Evolutionary conservation across 2,329 filamentous ascomycete species (phyloP).

Genomic region (Bipolaris zeicola): DNA sequence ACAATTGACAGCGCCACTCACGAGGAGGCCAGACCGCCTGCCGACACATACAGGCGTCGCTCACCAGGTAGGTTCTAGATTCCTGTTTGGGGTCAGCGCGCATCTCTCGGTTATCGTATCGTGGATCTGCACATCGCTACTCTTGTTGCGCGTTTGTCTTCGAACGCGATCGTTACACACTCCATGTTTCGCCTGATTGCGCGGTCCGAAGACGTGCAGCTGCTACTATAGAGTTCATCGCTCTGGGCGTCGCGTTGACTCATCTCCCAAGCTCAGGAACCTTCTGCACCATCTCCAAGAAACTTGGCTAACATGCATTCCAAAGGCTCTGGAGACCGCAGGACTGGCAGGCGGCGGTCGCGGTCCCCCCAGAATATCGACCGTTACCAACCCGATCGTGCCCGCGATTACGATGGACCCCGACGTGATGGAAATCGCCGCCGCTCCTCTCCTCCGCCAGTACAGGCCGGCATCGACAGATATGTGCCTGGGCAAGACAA

Average conservation of each 20-base stretch:
- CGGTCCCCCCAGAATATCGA: slow-evolving; percentile 75
- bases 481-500: slow-evolving; percentile 78
- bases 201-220: background rate
- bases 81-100: background rate
- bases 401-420: slow-evolving; percentile 70
- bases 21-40: slow-evolving; percentile 62
- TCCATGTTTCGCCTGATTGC: background rate
- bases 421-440: slow-evolving; percentile 66
- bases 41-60: slow-evolving; percentile 60
- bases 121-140: background rate
- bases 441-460: slow-evolving; percentile 63
- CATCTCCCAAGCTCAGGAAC: background rate
- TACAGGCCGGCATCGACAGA: slow-evolving; percentile 76
- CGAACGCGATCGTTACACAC: background rate
- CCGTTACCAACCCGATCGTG: slow-evolving; percentile 75
- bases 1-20: slow-evolving; percentile 37
- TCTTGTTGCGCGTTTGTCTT: background rate
- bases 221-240: background rate
- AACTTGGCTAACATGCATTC: slow-evolving; percentile 8
- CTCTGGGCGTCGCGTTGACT: background rate
- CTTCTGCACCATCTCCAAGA: background rate
- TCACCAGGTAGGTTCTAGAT: slow-evolving; percentile 66
- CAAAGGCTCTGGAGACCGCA: slow-evolving; percentile 37
- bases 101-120: background rate
- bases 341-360: slow-evolving; percentile 59